Evolutionary conservation across 2,329 filamentous ascomycete genomes (phyloP).

Genomic region (Colletotrichum magnum): DNA sequence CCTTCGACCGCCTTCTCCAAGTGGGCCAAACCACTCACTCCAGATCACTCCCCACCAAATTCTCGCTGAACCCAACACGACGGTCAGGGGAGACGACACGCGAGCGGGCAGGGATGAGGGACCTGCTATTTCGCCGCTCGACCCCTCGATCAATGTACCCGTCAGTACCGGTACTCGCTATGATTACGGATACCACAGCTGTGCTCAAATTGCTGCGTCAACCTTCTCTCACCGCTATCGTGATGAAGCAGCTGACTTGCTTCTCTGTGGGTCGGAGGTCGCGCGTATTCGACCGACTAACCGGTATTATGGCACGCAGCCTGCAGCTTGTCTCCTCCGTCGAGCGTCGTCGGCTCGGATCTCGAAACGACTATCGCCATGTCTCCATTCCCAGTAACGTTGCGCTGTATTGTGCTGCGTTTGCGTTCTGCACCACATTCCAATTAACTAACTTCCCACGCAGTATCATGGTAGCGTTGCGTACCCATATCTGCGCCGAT

Average conservation of each 20-base stretch:
- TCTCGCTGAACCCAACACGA: constrained; percentile 33
- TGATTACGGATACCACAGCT: constrained; percentile 8
- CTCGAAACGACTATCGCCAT: constrained; percentile 12
- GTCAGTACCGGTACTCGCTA: constrained; percentile 12
- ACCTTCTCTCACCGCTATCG: constrained; percentile 32
- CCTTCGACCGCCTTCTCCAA: constrained; percentile 37
- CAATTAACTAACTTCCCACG: no score
- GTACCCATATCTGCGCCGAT: no score
- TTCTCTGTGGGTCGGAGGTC: constrained; percentile 22
- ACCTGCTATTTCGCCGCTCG: constrained; percentile 2
- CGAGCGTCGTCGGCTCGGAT: constrained; percentile 27
- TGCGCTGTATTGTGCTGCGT: constrained; percentile 1
- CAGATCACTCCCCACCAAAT: constrained; percentile 36
- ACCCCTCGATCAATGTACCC: constrained; percentile 7
- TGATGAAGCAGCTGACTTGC: constrained; percentile 38
- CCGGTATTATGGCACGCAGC: constrained; percentile 2
- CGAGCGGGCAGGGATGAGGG: constrained; percentile 38
- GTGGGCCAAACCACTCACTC: constrained; percentile 33
- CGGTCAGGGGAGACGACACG: constrained; percentile 35
- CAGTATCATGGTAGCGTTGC: no score
- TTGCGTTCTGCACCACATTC: neutral
- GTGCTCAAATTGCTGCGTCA: neutral
- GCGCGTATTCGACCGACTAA: constrained; percentile 15
- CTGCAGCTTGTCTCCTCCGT: constrained; percentile 8
- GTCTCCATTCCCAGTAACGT: no score